Conservation (phyloP, 306 rosid genomes). For the Ormosia semicastrata region DNA sequence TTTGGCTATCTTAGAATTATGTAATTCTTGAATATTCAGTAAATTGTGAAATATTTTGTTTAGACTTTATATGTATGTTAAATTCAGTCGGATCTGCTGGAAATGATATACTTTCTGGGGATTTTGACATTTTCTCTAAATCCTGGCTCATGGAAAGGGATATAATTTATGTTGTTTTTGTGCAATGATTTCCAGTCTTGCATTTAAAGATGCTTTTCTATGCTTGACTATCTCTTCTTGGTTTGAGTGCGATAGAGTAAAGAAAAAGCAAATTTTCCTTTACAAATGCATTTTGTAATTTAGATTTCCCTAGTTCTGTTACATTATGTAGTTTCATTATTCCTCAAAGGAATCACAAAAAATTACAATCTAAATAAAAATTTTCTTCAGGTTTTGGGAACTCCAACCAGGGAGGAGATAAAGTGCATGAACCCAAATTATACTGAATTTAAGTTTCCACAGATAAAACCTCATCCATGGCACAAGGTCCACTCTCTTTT, state of each 20-base stretch:
- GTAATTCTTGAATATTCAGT: neutral
- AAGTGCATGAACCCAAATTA: slow-evolving; percentile 99
- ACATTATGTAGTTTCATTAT: neutral
- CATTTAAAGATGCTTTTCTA: neutral
- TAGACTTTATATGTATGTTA: neutral
- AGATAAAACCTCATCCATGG: slow-evolving; percentile 99
- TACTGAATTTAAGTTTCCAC: slow-evolving; percentile 96
- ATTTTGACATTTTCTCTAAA: neutral
- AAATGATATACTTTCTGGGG: neutral
- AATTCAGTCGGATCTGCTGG: slow-evolving; percentile 10
- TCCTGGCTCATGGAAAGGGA: slow-evolving; percentile 16
- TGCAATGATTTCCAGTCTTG: slow-evolving; percentile 11
- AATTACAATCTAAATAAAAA: neutral
- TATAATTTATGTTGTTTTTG: neutral
- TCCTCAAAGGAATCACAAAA: neutral
- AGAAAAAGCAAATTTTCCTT: neutral
- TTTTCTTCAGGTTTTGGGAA: slow-evolving; percentile 83
- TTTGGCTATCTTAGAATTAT: slow-evolving; percentile 14
- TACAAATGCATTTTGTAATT: neutral
- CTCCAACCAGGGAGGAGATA: slow-evolving; percentile 99
- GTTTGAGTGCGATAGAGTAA: slow-evolving; percentile 14
- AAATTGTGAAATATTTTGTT: neutral
- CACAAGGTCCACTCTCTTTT: slow-evolving; percentile 66
- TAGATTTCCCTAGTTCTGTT: slow-evolving; percentile 2
- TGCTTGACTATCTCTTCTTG: slow-evolving; percentile 17